Conservation (phyloP, 257 asterid genomes). For the Lithospermum erythrorhizon region DNA sequence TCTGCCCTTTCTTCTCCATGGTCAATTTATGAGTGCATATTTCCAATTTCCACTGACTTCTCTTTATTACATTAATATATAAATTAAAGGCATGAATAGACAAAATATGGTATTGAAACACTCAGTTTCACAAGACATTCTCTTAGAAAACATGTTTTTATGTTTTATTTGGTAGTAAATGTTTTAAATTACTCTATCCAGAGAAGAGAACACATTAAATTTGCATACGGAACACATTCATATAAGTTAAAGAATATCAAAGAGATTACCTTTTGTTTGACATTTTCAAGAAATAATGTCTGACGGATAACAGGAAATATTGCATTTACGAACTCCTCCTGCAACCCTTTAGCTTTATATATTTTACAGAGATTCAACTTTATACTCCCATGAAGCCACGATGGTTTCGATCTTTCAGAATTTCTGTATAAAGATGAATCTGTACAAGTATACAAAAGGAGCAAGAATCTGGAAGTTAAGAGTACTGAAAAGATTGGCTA, state of each 20-base stretch:
- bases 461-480: background rate
- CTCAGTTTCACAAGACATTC: background rate
- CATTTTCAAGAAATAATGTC: constrained; percentile 45
- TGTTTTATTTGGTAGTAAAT: too few species aligned
- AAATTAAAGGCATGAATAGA: too few species aligned
- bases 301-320: constrained; percentile 67
- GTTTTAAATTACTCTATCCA: background rate
- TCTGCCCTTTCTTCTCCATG: too few species aligned
- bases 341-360: constrained; percentile 54
- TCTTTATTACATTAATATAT: too few species aligned
- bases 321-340: constrained; percentile 51
- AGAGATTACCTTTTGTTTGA: constrained; percentile 41
- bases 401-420: constrained; percentile 27
- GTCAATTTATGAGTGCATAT: too few species aligned
- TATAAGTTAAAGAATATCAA: background rate
- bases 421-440: constrained; percentile 23
- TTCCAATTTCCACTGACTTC: too few species aligned
- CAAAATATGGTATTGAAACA: too few species aligned
- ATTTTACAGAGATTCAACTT: constrained; percentile 71
- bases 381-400: constrained; percentile 75
- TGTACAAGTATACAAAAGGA: constrained; percentile 11
- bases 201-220: background rate
- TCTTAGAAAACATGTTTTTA: background rate
- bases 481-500: background rate
- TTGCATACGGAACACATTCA: background rate